Base-by-base conservation (phyloP, 2,329 filamentous ascomycete genomes). In the Penicillium fuscoglaucum region DNA sequence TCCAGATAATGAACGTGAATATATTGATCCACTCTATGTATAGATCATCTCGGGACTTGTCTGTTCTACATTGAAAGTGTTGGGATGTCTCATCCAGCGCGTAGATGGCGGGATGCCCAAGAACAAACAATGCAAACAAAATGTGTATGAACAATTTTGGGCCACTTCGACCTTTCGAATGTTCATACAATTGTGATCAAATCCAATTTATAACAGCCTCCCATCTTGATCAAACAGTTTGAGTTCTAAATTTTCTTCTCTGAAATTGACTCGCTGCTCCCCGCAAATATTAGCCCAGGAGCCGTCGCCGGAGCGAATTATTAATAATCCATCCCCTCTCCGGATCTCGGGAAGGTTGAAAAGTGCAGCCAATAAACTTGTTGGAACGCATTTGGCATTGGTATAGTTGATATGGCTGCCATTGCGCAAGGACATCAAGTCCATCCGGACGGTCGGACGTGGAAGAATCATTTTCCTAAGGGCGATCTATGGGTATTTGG, bases 401-500 rank as follows among this genome's bases (percentile, higher is more conserved):
- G 2, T 28, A 47, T 28, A 37, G 17, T 45, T 9, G 29, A 41
- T 24, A 66, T 68, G 61, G 63, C 61, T 21, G 62, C 61, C 13
- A 44, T 48, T 46, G 55, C 55, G 28, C 60, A 66, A 51, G 65
- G 61, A 7, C 59, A 64, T 26, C 61, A 68, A 29, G 62, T 66
- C 13, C 68, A 69, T 33, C 63, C 66, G 9, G 65, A 67, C n/a
- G 70, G 69, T 31, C 68, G 66, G 67, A 72, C 71, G 74, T 84
- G 79, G 76, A 68, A 71, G 70, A 70, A 67, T 66, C 63, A 78
- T 62, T 78, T 78, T 44, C 74, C 76, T 1, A 66, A 79, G 26
- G 80, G 84, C 37, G 90, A 96, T 72, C 92, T 98, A 69, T 99
- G 95, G 95, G 82, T 99, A 46, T 98, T 96, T 76, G 95, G 95